Conservation (phyloP, 108 stramenopile species). For the Seminavis robusta region DNA sequence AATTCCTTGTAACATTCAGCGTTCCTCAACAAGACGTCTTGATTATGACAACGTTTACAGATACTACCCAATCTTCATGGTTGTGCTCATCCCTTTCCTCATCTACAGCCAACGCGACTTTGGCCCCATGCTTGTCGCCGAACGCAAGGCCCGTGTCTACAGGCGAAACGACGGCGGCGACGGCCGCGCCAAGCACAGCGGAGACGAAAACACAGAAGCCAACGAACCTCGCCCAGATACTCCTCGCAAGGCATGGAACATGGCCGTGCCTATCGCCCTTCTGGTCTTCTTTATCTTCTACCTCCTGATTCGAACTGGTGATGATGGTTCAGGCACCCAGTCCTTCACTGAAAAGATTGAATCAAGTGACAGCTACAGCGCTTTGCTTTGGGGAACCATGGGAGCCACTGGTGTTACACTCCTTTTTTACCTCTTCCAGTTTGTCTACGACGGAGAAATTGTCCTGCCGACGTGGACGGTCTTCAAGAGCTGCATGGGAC, state of each 20-base stretch:
- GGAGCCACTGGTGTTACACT: constrained; percentile 33
- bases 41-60: constrained; percentile 1
- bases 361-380: constrained; percentile 39
- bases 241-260: constrained; percentile 49
- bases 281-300: constrained; percentile 53
- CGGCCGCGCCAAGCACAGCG: constrained; percentile 16
- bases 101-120: constrained; percentile 44
- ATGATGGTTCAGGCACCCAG: constrained; percentile 26
- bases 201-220: constrained; percentile 3
- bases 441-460: constrained; percentile 30
- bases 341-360: constrained; percentile 52
- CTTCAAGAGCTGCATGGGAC: too few relatives aligned
- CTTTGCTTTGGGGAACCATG: constrained; percentile 61
- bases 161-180: constrained; percentile 57
- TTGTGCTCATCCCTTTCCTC: constrained; percentile 13
- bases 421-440: constrained; percentile 49
- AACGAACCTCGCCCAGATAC: constrained; percentile 40
- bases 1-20: neutral
- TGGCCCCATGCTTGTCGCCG: constrained; percentile 70
- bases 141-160: constrained; percentile 51
- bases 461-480: constrained; percentile 1
- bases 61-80: constrained; percentile 25
- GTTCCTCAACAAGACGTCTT: constrained; percentile 16
- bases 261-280: constrained; percentile 23
- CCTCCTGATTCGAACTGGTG: constrained; percentile 49